These are phyloP conservation scores for Marasmius sp. DNA, from an alignment of 1,284 basidiomycete genomes.

Conservation along the genomic window DNA sequence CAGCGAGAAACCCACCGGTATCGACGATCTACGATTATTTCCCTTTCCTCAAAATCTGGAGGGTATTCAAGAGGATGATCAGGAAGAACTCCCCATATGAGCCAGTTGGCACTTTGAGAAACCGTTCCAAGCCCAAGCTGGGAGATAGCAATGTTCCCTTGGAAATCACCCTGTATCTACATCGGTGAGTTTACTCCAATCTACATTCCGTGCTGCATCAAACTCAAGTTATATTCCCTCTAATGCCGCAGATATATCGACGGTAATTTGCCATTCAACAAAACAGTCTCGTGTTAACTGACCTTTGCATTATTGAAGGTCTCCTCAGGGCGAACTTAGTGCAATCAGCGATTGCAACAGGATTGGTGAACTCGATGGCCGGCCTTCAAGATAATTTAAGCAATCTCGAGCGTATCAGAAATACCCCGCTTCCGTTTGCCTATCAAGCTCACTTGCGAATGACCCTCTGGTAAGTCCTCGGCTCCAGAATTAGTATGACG, in stretches of 20 bases:
- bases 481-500: neutral
- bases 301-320: neutral
- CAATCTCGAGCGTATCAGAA: constrained; percentile 60
- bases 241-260: constrained; percentile 42
- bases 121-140: constrained; percentile 38
- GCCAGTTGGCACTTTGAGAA: constrained; percentile 31
- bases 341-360: constrained; percentile 53
- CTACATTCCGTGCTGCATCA: neutral
- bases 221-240: neutral
- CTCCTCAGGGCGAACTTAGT: constrained; percentile 43
- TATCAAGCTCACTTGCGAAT: constrained; percentile 68
- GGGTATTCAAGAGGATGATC: constrained; percentile 38
- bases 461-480: constrained; percentile 51
- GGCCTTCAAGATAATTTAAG: constrained; percentile 57
- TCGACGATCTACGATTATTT: constrained; percentile 53
- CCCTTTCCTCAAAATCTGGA: constrained; percentile 55
- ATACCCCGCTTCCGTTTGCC: constrained; percentile 66
- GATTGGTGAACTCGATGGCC: constrained; percentile 44
- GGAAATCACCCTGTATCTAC: constrained; percentile 58
- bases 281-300: too few relatives aligned
- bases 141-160: constrained; percentile 66
- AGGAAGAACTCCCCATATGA: constrained; percentile 23
- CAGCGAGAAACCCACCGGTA: constrained; percentile 54
- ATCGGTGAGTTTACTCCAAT: constrained; percentile 32
- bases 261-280: constrained; percentile 28